Evolutionary conservation across 2,329 filamentous ascomycete genomes (phyloP).

Genomic region (Hymenoscyphus occultus): DNA sequence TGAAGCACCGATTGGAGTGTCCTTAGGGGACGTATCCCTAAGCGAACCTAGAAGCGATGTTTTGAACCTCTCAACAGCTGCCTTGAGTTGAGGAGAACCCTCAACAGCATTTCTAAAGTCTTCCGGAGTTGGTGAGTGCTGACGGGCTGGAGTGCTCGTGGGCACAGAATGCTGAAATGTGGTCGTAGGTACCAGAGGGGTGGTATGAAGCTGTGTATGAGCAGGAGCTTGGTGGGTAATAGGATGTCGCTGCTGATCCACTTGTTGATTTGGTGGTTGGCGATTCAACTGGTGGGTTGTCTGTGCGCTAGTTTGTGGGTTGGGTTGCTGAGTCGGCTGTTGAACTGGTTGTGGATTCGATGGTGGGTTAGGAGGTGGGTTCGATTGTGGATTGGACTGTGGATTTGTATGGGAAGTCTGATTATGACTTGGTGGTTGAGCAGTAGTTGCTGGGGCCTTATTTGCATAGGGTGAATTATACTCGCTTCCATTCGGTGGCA

Average conservation of each 20-base stretch:
- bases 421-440: slow-evolving; percentile 9
- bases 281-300: slow-evolving; percentile 3
- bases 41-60: slow-evolving; percentile 17
- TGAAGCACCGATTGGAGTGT: slow-evolving; percentile 22
- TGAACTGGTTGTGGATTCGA: slow-evolving; percentile 1
- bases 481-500: slow-evolving; percentile 21
- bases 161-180: slow-evolving; percentile 12
- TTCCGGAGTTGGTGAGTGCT: slow-evolving; percentile 10
- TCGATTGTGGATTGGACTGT: slow-evolving; percentile 2
- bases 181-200: slow-evolving; percentile 9
- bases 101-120: slow-evolving; percentile 6
- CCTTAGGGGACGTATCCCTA: slow-evolving; percentile 1
- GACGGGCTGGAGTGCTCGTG: slow-evolving; percentile 14
- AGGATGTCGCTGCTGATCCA: slow-evolving; percentile 1
- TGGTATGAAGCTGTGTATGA: slow-evolving; percentile 1
- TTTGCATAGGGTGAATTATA: slow-evolving; percentile 38
- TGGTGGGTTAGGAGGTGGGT: slow-evolving; percentile 5
- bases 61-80: slow-evolving; percentile 31
- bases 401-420: slow-evolving; percentile 9
- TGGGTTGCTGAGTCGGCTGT: slow-evolving; percentile 9
- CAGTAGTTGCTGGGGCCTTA: slow-evolving; percentile 26
- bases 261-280: slow-evolving; percentile 6
- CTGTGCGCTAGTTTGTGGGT: neutral
- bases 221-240: slow-evolving; percentile 13
- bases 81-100: slow-evolving; percentile 5